Conservation (phyloP, 768 basidiomycete genomes). For the Harrya chromipes region DNA sequence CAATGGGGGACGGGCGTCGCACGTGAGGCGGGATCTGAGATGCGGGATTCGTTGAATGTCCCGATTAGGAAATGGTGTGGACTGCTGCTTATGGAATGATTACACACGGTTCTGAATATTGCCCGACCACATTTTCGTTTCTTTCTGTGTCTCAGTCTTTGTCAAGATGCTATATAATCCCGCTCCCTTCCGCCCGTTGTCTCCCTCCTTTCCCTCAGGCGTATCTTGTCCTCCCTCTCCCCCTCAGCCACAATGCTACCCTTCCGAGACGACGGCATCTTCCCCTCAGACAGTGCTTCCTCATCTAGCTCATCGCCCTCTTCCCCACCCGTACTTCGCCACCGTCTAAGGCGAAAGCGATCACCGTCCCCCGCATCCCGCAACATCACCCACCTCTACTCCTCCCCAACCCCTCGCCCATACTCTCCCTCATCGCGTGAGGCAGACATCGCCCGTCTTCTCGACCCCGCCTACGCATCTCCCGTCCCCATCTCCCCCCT, state of each 20-base stretch:
- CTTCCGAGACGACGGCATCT: conserved; percentile 12
- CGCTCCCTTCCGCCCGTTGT: conserved; percentile 18
- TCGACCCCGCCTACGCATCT: conserved; percentile 59
- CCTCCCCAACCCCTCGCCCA: conserved; percentile 16
- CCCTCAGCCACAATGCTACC: background rate
- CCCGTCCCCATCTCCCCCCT: conserved; percentile 28
- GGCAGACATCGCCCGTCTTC: conserved; percentile 58
- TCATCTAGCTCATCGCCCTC: conserved; percentile 14
- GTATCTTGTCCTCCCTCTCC: background rate
- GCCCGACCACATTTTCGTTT: conserved; percentile 25
- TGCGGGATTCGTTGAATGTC: conserved; percentile 11
- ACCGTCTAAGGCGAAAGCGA: conserved; percentile 22
- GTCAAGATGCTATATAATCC: conserved; percentile 31
- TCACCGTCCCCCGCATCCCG: conserved; percentile 32
- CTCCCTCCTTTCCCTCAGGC: background rate
- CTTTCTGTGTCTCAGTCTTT: conserved; percentile 31
- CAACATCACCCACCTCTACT: conserved; percentile 7
- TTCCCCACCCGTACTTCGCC: conserved; percentile 17
- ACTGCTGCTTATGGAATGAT: conserved; percentile 25
- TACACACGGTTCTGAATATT: conserved; percentile 24
- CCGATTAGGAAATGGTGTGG: conserved; percentile 15
- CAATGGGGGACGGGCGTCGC: conserved; percentile 8
- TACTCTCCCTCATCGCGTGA: conserved; percentile 39
- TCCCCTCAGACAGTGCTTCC: conserved; percentile 18
- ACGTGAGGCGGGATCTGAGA: conserved; percentile 33